Evolutionary conservation across 176 grass and related monocot genomes (phyloP), one percentile per base, ranked within the genome.

Genomic region (Luzula sylvatica): DNA sequence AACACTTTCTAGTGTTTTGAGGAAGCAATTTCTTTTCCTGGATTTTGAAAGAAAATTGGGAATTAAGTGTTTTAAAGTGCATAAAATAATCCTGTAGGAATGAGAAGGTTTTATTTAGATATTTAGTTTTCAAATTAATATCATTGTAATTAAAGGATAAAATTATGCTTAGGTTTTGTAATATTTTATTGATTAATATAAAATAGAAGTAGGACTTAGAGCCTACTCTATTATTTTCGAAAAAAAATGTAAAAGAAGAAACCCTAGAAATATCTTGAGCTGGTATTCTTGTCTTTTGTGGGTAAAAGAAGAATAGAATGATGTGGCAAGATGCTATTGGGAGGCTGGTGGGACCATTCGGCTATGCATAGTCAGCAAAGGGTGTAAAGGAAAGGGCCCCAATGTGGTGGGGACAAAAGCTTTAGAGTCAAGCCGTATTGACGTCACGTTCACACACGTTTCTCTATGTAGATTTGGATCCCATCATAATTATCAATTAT

Each of bases 371-470:
- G 70, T 72, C 75, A 70, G 70, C 66, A 46, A 63, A 0, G 19
- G 76, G 72, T 78, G 76, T 68, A 81, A 84, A 85, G 78, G 66
- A 32, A 65, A 57, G 86, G 75, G 76, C 1, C 76, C 86, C 68
- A 75, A 74, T 63, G 86, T 74, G 63, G 80, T 74, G 67, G 74
- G 66, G 79, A 71, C 81, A 62, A 67, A 73, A 49, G 43, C 43
- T 58, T 57, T 46, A 40, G 21, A 29, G 67, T 21, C 67, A 71
- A 85, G 76, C 69, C 72, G n/a, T n/a, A n/a, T 89, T 85, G 75
- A 85, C 53, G 80, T 77, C 86, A 90, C 80, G 86, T 90, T 90
- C 86, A 90, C 66, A 81, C 80, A 77, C 86, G 80, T 62, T 14
- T 53, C 80, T 63, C 80, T 27, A 92, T 78, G 76, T 81, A 72